Percentiles rank a stretch among this genome's conserved stretches.
phyloP scores from a whole-genome alignment of 805 yeast species.

The Cyberlindnera nakhonratchasimensis region DNA sequence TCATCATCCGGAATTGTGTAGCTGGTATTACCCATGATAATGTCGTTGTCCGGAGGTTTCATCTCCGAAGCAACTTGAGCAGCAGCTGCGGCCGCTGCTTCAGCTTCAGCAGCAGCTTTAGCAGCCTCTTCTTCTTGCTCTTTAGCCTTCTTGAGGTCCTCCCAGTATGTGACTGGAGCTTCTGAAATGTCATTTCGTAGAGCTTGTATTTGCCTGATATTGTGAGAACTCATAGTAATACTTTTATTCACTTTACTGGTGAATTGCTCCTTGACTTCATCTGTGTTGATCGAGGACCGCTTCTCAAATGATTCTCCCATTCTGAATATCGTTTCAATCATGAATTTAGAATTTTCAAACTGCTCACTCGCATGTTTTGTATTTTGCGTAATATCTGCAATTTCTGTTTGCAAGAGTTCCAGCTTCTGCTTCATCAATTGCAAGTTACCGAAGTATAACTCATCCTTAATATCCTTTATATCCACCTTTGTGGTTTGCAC shows the following conservation, averaged over 20 bases:
- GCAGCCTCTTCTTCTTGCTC: slow-evolving; percentile 2
- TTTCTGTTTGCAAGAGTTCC: slow-evolving; percentile 18
- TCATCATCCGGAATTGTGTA: slow-evolving; percentile 7
- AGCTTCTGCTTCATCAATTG: slow-evolving; percentile 24
- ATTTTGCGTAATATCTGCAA: slow-evolving; percentile 14
- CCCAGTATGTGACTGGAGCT: slow-evolving; percentile 28
- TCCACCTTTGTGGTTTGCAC: slow-evolving; percentile 18
- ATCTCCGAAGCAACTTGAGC: slow-evolving; percentile 7
- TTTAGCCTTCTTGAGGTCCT: slow-evolving; percentile 17
- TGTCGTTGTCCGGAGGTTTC: slow-evolving; percentile 1
- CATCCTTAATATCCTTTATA: slow-evolving; percentile 16
- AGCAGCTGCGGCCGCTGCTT: slow-evolving; percentile 9
- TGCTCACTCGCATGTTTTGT: slow-evolving; percentile 3
- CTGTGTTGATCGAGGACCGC: slow-evolving; percentile 3
- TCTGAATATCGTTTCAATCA: slow-evolving; percentile 10
- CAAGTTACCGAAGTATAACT: slow-evolving; percentile 26
- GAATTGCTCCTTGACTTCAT: slow-evolving; percentile 8
- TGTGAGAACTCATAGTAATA: slow-evolving; percentile 6
- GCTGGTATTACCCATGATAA: slow-evolving; percentile 7
- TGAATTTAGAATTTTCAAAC: slow-evolving; percentile 1
- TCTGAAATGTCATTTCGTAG: slow-evolving; percentile 17
- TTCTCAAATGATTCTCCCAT: slow-evolving; percentile 14
- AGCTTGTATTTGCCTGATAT: slow-evolving; percentile 12
- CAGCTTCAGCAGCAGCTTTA: slow-evolving; percentile 3
- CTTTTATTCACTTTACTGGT: slow-evolving; percentile 6